Evolutionary conservation across 306 rosid genomes (phyloP).

Genomic region (Hylodesmum podocarpum): DNA sequence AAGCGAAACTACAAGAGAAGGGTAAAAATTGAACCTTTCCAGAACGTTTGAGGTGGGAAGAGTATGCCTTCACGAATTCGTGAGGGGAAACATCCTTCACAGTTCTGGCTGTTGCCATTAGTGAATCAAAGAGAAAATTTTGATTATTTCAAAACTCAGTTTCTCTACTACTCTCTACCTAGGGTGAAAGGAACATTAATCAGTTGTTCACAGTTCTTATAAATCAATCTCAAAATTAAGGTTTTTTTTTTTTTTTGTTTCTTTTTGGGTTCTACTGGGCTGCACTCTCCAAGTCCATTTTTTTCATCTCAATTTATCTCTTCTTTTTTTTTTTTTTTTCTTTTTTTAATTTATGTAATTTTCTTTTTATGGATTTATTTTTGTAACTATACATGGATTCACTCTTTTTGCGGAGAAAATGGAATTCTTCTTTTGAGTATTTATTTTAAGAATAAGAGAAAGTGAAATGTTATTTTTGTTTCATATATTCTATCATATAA

Average conservation of each 20-base stretch:
- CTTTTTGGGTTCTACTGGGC: slow-evolving; percentile 1
- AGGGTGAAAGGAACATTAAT: background rate
- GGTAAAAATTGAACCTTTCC: slow-evolving; percentile 41
- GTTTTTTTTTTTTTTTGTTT: background rate
- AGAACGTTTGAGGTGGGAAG: slow-evolving; percentile 70
- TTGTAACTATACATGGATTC: too few relatives aligned
- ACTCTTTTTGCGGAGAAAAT: too few relatives aligned
- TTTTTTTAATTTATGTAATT: too few relatives aligned
- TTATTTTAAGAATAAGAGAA: too few relatives aligned
- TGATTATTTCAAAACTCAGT: background rate
- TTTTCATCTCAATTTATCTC: background rate
- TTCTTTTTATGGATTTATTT: too few relatives aligned
- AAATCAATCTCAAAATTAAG: slow-evolving; percentile 3
- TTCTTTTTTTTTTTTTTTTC: too few relatives aligned
- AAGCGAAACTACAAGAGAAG: background rate
- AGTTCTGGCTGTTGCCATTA: slow-evolving; percentile 52
- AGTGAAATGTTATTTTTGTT: too few relatives aligned
- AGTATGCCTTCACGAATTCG: slow-evolving; percentile 72
- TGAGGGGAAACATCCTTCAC: slow-evolving; percentile 78
- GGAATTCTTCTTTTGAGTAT: too few relatives aligned
- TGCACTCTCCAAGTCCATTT: background rate
- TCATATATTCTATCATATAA: too few relatives aligned
- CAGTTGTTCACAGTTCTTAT: background rate
- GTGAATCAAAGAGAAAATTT: background rate
- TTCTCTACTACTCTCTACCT: too few relatives aligned